These are phyloP conservation scores for Phytophthora sojae DNA, from an alignment of 352 stramenopile genomes.

Conservation along the genomic window DNA sequence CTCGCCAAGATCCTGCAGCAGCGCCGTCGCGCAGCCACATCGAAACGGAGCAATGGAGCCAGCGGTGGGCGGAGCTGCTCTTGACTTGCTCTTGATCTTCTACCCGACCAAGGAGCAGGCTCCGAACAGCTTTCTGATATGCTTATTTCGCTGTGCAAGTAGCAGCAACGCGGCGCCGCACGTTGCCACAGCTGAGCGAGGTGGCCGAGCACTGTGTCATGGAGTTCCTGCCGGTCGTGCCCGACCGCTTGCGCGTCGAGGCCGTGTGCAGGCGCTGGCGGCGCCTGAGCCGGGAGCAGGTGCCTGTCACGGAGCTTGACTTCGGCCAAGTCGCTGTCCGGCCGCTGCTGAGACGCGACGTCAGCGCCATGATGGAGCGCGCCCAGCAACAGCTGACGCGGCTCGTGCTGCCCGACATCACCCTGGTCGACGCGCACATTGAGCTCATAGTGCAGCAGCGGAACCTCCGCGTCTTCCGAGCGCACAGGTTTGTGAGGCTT, in stretches of 20 bases:
- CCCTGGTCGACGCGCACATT: constrained; percentile 53
- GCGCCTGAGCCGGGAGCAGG: constrained; percentile 42
- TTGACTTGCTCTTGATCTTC: constrained; percentile 32
- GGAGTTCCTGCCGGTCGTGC: constrained; percentile 57
- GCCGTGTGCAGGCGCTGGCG: constrained; percentile 68
- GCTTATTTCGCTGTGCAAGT: not conserved
- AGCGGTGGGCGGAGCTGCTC: constrained; percentile 26
- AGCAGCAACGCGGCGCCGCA: constrained; percentile 9
- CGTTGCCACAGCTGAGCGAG: constrained; percentile 39
- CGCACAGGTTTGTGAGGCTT: constrained; percentile 46
- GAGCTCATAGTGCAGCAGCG: constrained; percentile 45
- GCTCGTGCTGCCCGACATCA: constrained; percentile 56
- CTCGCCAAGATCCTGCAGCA: constrained; percentile 27
- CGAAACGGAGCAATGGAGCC: constrained; percentile 22
- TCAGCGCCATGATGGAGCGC: constrained; percentile 50
- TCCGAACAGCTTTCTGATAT: constrained; percentile 17
- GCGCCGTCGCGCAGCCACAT: constrained; percentile 11
- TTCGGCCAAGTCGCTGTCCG: constrained; percentile 45
- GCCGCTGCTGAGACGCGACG: constrained; percentile 36
- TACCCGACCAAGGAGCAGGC: not conserved
- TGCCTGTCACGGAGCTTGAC: constrained; percentile 58
- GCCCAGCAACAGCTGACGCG: constrained; percentile 40
- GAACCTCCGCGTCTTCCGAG: constrained; percentile 52
- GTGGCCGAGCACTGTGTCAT: constrained; percentile 54
- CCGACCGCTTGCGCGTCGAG: constrained; percentile 59